These are phyloP conservation scores for Eutypella sp. DNA, from an alignment of 2,329 filamentous ascomycete genomes.

Conservation along the genomic window DNA sequence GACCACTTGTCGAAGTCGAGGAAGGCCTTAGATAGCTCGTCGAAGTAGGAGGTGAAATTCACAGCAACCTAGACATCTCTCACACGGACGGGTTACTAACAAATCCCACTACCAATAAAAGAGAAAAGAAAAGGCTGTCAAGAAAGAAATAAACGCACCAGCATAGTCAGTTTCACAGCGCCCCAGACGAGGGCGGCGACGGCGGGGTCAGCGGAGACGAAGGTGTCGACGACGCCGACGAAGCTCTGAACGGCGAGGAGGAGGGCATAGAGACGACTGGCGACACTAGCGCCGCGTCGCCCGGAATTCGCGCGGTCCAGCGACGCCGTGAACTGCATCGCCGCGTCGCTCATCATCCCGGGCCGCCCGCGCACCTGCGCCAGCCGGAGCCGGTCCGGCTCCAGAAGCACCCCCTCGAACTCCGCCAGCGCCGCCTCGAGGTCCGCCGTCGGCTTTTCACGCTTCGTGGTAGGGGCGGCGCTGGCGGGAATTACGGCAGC, in stretches of 20 bases:
- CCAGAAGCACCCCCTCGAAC: too few relatives aligned
- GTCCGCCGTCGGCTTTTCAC: too few relatives aligned
- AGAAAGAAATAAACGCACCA: conserved; percentile 16
- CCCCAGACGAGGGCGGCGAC: conserved; percentile 40
- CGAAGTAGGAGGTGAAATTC: conserved; percentile 34
- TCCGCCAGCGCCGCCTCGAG: too few relatives aligned
- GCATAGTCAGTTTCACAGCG: conserved; percentile 36
- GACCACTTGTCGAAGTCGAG: conserved; percentile 27
- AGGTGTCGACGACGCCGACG: conserved; percentile 29
- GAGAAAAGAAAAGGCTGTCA: background rate
- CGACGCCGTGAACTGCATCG: conserved; percentile 33
- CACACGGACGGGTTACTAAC: too few relatives aligned
- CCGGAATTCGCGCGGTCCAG: conserved; percentile 22
- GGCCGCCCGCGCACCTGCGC: too few relatives aligned
- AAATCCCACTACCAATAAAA: background rate
- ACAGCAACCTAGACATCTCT: conserved; percentile 25
- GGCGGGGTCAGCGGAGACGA: conserved; percentile 30
- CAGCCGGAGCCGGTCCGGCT: too few relatives aligned
- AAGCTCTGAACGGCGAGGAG: conserved; percentile 34
- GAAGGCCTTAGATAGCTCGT: conserved; percentile 32
- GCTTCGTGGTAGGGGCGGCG: too few relatives aligned
- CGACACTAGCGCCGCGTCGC: conserved; percentile 21
- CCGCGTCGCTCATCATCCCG: too few relatives aligned
- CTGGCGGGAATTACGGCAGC: too few relatives aligned
- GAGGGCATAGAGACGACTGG: conserved; percentile 23